Evolutionary conservation across 768 basidiomycete genomes (phyloP).

Genomic region (Gelatoporia subvermispora): DNA sequence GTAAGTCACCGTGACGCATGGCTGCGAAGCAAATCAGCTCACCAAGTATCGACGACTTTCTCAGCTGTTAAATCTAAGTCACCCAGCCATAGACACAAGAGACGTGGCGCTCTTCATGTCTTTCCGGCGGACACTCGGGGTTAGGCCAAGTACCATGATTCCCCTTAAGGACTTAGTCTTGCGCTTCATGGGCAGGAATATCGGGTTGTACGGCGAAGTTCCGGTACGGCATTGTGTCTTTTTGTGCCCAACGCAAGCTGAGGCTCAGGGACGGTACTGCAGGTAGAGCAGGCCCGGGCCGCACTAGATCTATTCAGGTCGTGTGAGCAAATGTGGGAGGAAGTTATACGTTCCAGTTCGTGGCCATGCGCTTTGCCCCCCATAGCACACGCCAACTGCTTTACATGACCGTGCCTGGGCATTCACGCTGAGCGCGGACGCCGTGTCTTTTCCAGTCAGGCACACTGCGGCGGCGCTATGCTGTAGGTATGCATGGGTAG

Average conservation of each 20-base stretch:
- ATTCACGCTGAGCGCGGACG: too few species aligned
- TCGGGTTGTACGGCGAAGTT: constrained; percentile 32
- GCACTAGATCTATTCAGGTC: constrained; percentile 50
- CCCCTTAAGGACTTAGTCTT: constrained; percentile 38
- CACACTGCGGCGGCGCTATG: too few species aligned
- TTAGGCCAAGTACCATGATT: constrained; percentile 26
- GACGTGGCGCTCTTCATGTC: constrained; percentile 51
- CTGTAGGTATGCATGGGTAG: too few species aligned
- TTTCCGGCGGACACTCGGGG: constrained; percentile 39
- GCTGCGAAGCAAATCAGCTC: background rate
- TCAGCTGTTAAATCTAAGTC: constrained; percentile 47
- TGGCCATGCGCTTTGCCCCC: constrained; percentile 46
- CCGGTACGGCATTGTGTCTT: constrained; percentile 32
- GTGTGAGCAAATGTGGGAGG: constrained; percentile 46
- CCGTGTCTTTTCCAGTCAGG: too few species aligned
- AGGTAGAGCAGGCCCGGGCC: constrained; percentile 46
- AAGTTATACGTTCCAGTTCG: constrained; percentile 33
- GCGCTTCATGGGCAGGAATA: constrained; percentile 39
- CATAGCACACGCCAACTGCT: constrained; percentile 17
- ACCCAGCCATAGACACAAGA: constrained; percentile 48
- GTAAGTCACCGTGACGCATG: constrained; percentile 25
- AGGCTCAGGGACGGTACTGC: constrained; percentile 6
- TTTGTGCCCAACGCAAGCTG: background rate
- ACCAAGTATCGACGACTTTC: background rate
- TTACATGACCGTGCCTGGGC: constrained; percentile 10